Percentiles rank a stretch among this genome's conserved stretches.
Conservation (phyloP, 805 yeast genomes). For the Candida vartiovaarae region DNA sequence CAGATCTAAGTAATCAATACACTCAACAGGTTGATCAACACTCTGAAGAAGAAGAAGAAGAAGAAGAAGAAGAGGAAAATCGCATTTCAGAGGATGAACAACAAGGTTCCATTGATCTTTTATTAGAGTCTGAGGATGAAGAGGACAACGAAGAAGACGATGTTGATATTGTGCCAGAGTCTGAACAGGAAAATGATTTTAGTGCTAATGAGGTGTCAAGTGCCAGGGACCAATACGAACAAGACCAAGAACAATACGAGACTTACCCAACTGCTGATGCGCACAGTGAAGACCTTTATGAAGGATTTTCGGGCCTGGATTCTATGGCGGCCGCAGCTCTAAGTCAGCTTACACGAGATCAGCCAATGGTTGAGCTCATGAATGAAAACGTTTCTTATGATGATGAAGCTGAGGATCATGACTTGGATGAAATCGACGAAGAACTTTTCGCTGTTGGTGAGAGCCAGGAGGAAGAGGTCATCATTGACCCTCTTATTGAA, state of each 20-base stretch:
- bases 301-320: neutral
- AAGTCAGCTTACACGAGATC: neutral
- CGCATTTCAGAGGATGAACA: neutral
- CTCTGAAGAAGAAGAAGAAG: too few relatives aligned
- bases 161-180: neutral
- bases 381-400: neutral
- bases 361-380: neutral
- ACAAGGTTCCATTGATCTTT: neutral
- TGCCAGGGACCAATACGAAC: neutral
- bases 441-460: neutral
- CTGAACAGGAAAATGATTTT: neutral
- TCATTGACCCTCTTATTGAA: neutral
- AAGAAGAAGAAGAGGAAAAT: neutral
- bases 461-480: neutral
- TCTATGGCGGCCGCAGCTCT: slow-evolving; percentile 1
- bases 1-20: too few relatives aligned
- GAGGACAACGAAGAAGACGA: neutral
- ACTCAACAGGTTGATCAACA: too few relatives aligned
- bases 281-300: neutral
- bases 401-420: neutral
- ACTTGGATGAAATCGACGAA: neutral
- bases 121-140: neutral
- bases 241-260: neutral
- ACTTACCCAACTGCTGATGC: neutral
- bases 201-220: neutral